A percentile compares a stretch with the other conserved stretches of the same genome.
phyloP scores from a whole-genome alignment of 441 rosid genomes.

The Corymbia calophylla region DNA sequence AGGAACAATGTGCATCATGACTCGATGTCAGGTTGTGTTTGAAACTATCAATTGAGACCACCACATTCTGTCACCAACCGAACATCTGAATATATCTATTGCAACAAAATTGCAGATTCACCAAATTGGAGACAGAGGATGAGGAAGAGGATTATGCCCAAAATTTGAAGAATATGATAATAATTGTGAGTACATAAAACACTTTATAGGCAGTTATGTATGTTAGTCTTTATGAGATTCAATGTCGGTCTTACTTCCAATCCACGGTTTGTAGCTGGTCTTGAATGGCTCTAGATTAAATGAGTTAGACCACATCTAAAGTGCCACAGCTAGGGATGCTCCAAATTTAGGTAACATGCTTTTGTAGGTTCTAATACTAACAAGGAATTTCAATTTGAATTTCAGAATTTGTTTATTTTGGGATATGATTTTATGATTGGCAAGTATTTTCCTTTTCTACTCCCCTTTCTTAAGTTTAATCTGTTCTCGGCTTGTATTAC shows the following conservation, averaged over 20 bases:
- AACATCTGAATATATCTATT: background rate
- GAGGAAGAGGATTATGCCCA: background rate
- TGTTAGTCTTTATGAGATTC: background rate
- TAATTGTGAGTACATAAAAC: background rate
- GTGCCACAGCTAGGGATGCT: background rate
- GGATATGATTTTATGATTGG: background rate
- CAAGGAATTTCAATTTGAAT: background rate
- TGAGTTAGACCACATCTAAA: background rate
- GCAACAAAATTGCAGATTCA: accelerated
- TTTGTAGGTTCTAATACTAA: background rate
- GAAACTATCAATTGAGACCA: background rate
- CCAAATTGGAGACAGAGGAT: background rate
- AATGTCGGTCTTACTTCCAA: background rate
- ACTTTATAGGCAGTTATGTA: background rate
- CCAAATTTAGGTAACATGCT: background rate
- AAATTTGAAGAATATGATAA: background rate
- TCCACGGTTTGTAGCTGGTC: background rate
- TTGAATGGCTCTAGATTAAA: background rate
- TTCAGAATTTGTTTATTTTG: background rate
- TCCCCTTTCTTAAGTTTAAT: background rate
- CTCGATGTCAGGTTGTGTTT: background rate
- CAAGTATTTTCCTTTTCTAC: background rate
- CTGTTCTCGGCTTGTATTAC: background rate
- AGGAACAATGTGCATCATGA: background rate
- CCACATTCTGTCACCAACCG: background rate